Base-by-base conservation (phyloP, 192 early-diverging fungal genomes). In the Obelidium mucronatum region DNA sequence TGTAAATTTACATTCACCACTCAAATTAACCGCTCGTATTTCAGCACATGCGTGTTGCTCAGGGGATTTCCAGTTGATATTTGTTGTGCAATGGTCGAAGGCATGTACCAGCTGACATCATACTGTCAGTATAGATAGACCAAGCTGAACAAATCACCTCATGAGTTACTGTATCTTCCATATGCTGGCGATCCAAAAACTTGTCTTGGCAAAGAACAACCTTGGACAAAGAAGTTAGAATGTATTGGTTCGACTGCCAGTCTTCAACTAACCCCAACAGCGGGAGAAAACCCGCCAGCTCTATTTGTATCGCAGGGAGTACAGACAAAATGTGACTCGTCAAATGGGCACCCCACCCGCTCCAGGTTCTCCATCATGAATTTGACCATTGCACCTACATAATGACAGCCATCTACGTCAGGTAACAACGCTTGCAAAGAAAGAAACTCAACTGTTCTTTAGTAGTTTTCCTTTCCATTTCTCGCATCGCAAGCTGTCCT, bases 111-210 rank as follows among this genome's bases (percentile, higher is more conserved):
- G 82, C 79, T 76, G 70, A 36, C 44, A 15, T 48, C 19, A 15
- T 19, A 15, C 63, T 1, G 6, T 65, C n/a, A n/a, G 24, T 65
- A 35, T 11, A 0, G 28, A 26, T 11, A 64, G 0, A 64, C 39
- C 17, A 60, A 60, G 1, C 1, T n/a, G n/a, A n/a, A n/a, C n/a
- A n/a, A n/a, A n/a, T 40, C 37, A 77, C 76, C 76, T 98, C 97
- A 74, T 98, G 97, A 5, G 93, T 93, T 87, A 98, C 92, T 1
- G 95, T 96, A 67, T 94, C 92, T 79, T 97, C 95, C 84, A 93
- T 84, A 72, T 95, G 94, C n/a, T 84, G 84, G 78, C 93, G 95
- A 42, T 86, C 86, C 36, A 86, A 79, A 61, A 98, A 84, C 73
- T 85, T 84, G 80, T 97, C 96, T 77, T 94, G 90, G 82, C 97